phyloP scores from a whole-genome alignment of 192 early-diverging fungal species.

The Gorgonomyces haynaldii region DNA sequence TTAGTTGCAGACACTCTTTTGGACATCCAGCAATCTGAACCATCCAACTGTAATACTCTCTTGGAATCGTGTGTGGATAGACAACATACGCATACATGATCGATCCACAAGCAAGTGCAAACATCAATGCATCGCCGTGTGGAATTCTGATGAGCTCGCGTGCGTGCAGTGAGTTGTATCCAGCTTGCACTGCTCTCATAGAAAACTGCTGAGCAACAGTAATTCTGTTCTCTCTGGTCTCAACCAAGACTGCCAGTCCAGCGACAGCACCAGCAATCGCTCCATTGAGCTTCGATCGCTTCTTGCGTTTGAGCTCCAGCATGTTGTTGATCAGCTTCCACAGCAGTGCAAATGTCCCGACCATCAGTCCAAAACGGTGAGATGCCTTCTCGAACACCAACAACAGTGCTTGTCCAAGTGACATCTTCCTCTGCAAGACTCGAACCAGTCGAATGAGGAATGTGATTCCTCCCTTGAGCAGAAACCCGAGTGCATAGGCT shows the following conservation, averaged over 20 bases:
- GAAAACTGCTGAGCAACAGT: conserved; percentile 35
- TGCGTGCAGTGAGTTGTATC: conserved; percentile 27
- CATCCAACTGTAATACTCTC: conserved; percentile 23
- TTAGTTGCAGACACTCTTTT: conserved; percentile 38
- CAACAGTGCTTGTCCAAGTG: not conserved
- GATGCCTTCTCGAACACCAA: conserved; percentile 44
- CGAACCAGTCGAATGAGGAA: conserved; percentile 36
- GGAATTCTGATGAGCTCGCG: conserved; percentile 23
- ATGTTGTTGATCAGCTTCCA: conserved; percentile 65
- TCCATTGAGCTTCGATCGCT: conserved; percentile 22
- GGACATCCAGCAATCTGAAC: conserved; percentile 52
- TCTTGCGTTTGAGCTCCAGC: conserved; percentile 13
- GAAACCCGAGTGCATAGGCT: conserved; percentile 40
- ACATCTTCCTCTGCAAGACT: conserved; percentile 23
- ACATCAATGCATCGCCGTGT: conserved; percentile 34
- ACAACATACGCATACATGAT: conserved; percentile 40
- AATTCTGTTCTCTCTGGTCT: conserved; percentile 22
- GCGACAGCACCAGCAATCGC: conserved; percentile 24
- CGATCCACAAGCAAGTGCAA: conserved; percentile 22
- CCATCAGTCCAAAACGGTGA: conserved; percentile 58
- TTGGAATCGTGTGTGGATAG: conserved; percentile 36
- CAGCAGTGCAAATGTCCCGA: conserved; percentile 63
- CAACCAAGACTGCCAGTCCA: conserved; percentile 30
- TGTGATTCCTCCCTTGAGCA: conserved; percentile 41
- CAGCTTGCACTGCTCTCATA: conserved; percentile 24